Evolutionary conservation across 805 yeast species (phyloP).

Genomic region (Ogataea ramenticola): DNA sequence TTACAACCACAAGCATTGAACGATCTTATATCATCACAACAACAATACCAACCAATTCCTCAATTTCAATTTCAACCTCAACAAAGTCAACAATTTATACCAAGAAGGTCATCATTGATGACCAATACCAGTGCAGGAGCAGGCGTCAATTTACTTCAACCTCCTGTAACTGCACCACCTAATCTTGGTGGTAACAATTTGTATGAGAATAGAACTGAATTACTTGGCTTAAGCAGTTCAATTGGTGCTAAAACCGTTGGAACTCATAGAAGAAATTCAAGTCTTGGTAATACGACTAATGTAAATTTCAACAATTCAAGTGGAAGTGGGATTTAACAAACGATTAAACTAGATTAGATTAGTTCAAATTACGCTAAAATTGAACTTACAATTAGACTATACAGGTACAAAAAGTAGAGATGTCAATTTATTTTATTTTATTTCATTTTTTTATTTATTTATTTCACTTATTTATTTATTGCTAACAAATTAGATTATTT

Average conservation of each 20-base stretch:
- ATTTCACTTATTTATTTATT: no score
- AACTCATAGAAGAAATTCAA: constrained; percentile 1
- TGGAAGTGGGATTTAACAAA: background rate
- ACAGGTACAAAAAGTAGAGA: no score
- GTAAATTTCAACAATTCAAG: background rate
- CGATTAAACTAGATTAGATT: no score
- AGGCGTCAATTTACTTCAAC: no score
- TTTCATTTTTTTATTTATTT: no score
- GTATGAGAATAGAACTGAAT: background rate
- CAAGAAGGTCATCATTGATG: background rate
- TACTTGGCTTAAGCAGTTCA: background rate
- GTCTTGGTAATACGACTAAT: background rate
- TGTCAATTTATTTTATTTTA: no score
- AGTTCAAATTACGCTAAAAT: no score
- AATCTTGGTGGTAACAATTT: no score
- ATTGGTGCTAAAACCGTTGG: background rate
- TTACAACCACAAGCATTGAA: background rate
- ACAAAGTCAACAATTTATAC: background rate
- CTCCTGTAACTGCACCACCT: background rate
- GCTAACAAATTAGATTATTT: no score
- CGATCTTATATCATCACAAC: background rate
- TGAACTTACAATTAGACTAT: no score
- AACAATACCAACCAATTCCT: constrained; percentile 1
- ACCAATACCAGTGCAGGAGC: background rate
- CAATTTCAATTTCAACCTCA: constrained; percentile 1